These are phyloP conservation scores for Talaromyces sp. DNA, from an alignment of 2,329 filamentous ascomycete species.

Conservation along the genomic window DNA sequence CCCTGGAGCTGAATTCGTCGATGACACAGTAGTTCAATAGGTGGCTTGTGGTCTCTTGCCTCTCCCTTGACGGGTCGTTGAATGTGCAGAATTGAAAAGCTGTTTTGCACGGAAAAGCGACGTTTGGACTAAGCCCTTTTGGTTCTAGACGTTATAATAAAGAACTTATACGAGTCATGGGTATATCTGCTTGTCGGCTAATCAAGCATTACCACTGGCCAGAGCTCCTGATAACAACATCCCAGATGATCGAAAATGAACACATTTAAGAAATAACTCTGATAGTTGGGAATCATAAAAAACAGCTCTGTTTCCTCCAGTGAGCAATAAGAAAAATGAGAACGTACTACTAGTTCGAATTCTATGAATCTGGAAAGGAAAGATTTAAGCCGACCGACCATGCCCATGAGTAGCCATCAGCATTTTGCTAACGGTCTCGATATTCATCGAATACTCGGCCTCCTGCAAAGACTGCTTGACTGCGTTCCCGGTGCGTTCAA, in stretches of 20 bases:
- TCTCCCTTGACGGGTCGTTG: too few species aligned
- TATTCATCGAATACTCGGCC: conserved; percentile 12
- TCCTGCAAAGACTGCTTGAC: conserved; percentile 16
- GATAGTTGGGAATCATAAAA: not conserved
- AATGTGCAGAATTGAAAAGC: too few species aligned
- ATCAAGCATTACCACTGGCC: not conserved
- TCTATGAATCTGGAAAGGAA: not conserved
- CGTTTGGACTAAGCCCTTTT: not conserved
- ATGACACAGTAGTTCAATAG: not conserved
- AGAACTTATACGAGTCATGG: not conserved
- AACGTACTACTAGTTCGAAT: not conserved
- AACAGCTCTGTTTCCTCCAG: not conserved
- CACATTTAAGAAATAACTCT: not conserved
- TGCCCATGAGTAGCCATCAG: conserved; percentile 12
- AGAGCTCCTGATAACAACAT: not conserved
- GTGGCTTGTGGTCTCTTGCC: not conserved
- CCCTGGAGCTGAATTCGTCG: not conserved
- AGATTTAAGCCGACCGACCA: conserved; percentile 3
- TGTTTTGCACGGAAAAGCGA: not conserved
- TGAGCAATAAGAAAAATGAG: not conserved
- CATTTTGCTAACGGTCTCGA: conserved; percentile 14
- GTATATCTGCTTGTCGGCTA: not conserved
- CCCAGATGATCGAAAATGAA: too few species aligned
- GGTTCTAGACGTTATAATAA: not conserved
- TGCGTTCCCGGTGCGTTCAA: conserved; percentile 11